phyloP scores from a whole-genome alignment of 257 asterid genomes.

The Perilla frutescens region DNA sequence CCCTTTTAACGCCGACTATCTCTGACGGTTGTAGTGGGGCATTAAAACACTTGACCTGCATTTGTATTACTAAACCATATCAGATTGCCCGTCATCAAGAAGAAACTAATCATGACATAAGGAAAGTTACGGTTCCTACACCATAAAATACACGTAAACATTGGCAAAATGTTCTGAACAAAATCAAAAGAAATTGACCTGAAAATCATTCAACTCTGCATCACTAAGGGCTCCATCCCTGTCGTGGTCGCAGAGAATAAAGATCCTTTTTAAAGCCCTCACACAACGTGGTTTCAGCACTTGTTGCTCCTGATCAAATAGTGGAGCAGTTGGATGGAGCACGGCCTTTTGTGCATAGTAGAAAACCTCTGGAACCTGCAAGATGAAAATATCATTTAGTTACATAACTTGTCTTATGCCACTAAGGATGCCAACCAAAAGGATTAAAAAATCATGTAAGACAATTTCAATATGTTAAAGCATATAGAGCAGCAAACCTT shows the following conservation, averaged over 20 bases:
- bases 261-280: constrained; percentile 92
- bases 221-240: constrained; percentile 99
- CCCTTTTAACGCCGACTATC: constrained; percentile 92
- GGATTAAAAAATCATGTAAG: neutral
- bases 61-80: constrained; percentile 18
- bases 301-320: constrained; percentile 95
- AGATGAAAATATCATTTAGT: constrained; percentile 3
- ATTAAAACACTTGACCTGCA: constrained; percentile 93
- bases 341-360: constrained; percentile 95
- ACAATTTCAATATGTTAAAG: neutral
- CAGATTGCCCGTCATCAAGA: constrained; percentile 32
- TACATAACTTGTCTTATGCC: constrained; percentile 3
- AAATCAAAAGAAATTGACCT: constrained; percentile 52
- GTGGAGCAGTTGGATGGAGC: constrained; percentile 97
- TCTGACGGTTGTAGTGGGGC: constrained; percentile 96
- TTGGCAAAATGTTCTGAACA: constrained; percentile 8
- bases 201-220: constrained; percentile 92
- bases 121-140: constrained; percentile 13
- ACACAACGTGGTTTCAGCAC: constrained; percentile 88
- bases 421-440: constrained; percentile 19
- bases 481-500: constrained; percentile 9
- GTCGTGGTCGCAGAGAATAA: constrained; percentile 90
- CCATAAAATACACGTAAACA: constrained; percentile 18
- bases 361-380: constrained; percentile 90
- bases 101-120: constrained; percentile 2